Evolutionary conservation across 139 green algal genomes (phyloP).

Genomic region (Spirogloea muscicola): DNA sequence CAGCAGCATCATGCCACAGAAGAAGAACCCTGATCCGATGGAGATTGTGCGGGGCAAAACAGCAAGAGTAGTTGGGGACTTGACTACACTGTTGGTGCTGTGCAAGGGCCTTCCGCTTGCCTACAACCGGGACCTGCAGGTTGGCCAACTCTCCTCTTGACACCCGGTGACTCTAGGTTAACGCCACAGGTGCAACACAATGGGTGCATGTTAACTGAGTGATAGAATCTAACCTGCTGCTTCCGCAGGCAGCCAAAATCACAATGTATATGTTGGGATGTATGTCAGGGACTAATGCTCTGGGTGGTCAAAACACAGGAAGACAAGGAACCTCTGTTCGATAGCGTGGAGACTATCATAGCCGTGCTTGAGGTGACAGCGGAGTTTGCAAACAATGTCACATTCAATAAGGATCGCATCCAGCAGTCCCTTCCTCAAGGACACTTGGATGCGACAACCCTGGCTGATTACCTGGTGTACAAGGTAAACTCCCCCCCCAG

Average conservation of each 20-base stretch:
- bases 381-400: slow-evolving; percentile 80
- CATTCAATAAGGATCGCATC: slow-evolving; percentile 82
- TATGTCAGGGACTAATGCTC: too few species aligned
- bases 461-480: slow-evolving; percentile 97
- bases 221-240: too few species aligned
- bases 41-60: slow-evolving; percentile 89
- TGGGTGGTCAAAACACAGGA: too few species aligned
- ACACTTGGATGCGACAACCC: slow-evolving; percentile 86
- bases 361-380: slow-evolving; percentile 84
- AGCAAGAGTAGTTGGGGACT: slow-evolving; percentile 74
- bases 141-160: too few species aligned
- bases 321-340: slow-evolving; percentile 88
- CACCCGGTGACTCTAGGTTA: too few species aligned
- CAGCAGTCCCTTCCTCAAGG: slow-evolving; percentile 34
- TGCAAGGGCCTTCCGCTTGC: slow-evolving; percentile 91
- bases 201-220: too few species aligned
- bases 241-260: too few species aligned
- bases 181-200: too few species aligned
- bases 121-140: slow-evolving; percentile 97
- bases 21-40: slow-evolving; percentile 97
- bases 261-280: too few species aligned
- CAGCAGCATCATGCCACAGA: slow-evolving; percentile 95
- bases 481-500: slow-evolving; percentile 71
- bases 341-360: slow-evolving; percentile 80
- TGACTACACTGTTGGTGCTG: slow-evolving; percentile 77